Evolutionary conservation across 768 basidiomycete genomes (phyloP), one percentile per base, ranked within the genome.

Genomic region (Butyriboletus loyo): DNA sequence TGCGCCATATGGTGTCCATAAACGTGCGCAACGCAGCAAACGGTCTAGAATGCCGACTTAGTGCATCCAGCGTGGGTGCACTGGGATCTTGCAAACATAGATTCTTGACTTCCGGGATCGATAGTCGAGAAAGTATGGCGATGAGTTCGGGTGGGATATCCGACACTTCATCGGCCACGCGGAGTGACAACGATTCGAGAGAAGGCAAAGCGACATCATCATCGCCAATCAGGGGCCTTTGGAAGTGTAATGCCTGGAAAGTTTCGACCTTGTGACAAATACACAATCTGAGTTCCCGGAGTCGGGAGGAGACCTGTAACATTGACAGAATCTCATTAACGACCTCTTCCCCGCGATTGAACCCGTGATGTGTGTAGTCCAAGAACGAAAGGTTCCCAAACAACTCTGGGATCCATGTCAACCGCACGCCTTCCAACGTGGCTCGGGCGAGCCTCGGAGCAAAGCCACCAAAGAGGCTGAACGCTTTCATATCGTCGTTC

Each of bases 301-400:
- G 69, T 37, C 68, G 72, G 24, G 69, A 65, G 37, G 82, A 86
- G 19, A 86, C 72, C 52, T 73, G 68, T 25, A 89, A 71, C 67
- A 87, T 81, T 25, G 73, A 72, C 36, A 85, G 60, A 41, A 87
- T 71, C 60, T 89, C 86, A 27, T 74, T 62, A 9, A 82, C 75
- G 3, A 84, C 81, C 49, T 78, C 75, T 53, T 77, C 70, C 5
- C 82, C 86, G 19, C 65, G 68, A 35, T 77, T 85, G 67, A 87
- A 86, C 21, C 83, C 81, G 53, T 87, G 86, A 58, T 89, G 86
- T 1, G 83, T 82, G 58, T 87, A 89, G 66, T 88, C 83, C 38
- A 89, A 74, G 60, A 73, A 80, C 7, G 77, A 79, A 39, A 89
- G 72, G 62, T 84, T 83, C 35, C 72, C 71, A 59, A 83, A 88